Evolutionary conservation across 2,329 filamentous ascomycete genomes (phyloP).

Genomic region (Talaromyces sp.): DNA sequence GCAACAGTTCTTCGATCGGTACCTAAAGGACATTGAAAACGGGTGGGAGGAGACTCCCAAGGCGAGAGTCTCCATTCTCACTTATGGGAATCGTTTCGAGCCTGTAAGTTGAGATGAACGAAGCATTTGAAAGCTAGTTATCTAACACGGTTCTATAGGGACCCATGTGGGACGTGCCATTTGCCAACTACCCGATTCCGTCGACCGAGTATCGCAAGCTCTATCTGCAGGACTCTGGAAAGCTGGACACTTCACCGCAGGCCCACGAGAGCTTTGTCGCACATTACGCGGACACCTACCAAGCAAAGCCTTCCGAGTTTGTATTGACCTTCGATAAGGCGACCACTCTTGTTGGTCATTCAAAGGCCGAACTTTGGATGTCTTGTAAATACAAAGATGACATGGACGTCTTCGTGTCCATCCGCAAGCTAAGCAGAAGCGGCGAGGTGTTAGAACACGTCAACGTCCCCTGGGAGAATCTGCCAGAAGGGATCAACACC

Average conservation of each 20-base stretch:
- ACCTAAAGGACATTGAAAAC: conserved; percentile 44
- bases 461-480: not conserved
- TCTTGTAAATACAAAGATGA: not conserved
- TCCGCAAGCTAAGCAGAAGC: not conserved
- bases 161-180: not conserved
- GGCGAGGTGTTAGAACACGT: not conserved
- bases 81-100: not conserved
- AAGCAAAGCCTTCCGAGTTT: not conserved
- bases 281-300: not conserved
- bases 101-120: not conserved
- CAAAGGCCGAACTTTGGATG: not conserved
- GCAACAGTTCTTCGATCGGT: conserved; percentile 30
- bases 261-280: not conserved
- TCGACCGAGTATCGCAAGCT: not conserved
- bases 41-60: not conserved
- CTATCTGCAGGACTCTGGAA: not conserved
- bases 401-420: not conserved
- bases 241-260: not conserved
- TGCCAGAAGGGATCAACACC: not conserved
- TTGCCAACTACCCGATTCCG: not conserved
- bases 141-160: not conserved
- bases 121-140: too few species aligned
- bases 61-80: not conserved
- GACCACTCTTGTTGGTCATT: not conserved
- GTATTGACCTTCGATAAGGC: not conserved